These are phyloP conservation scores for Pelargonium citronellum DNA, from an alignment of 441 rosid genomes.

Conservation along the genomic window DNA sequence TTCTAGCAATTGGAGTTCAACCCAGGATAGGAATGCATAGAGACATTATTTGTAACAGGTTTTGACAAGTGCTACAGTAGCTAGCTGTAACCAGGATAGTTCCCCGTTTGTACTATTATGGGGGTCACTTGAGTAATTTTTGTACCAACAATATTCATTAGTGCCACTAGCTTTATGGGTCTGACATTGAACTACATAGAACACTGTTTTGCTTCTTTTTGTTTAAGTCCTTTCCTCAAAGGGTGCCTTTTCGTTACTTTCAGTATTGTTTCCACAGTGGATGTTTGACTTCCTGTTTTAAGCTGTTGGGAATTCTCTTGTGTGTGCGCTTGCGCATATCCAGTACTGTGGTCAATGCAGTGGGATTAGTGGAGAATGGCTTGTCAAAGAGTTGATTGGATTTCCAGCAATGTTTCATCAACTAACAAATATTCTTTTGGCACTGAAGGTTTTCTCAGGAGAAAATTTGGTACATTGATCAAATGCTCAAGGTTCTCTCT, in stretches of 20 bases:
- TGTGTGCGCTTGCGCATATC: not conserved
- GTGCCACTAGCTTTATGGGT: slow-evolving; percentile 1
- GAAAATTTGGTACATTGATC: slow-evolving; percentile 95
- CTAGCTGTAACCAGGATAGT: slow-evolving; percentile 1
- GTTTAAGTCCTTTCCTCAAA: no score
- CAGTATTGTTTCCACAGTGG: no score
- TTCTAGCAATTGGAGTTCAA: no score
- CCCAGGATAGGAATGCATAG: no score
- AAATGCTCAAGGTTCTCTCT: slow-evolving; percentile 97
- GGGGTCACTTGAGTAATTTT: not conserved
- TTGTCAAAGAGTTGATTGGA: slow-evolving; percentile 8
- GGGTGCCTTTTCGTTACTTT: no score
- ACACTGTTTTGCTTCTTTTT: no score
- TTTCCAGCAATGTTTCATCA: slow-evolving; percentile 12
- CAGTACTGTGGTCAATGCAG: not conserved
- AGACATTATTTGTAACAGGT: no score
- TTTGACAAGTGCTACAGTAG: no score
- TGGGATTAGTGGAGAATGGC: slow-evolving; percentile 9
- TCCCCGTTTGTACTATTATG: not conserved
- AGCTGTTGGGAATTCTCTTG: not conserved
- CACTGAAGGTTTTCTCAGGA: slow-evolving; percentile 83
- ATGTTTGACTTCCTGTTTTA: no score
- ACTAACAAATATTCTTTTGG: slow-evolving; percentile 27
- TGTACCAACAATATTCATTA: not conserved
- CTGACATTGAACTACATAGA: not conserved